Conservation (phyloP, 345 rosid species). For the Citrus trifoliata region DNA sequence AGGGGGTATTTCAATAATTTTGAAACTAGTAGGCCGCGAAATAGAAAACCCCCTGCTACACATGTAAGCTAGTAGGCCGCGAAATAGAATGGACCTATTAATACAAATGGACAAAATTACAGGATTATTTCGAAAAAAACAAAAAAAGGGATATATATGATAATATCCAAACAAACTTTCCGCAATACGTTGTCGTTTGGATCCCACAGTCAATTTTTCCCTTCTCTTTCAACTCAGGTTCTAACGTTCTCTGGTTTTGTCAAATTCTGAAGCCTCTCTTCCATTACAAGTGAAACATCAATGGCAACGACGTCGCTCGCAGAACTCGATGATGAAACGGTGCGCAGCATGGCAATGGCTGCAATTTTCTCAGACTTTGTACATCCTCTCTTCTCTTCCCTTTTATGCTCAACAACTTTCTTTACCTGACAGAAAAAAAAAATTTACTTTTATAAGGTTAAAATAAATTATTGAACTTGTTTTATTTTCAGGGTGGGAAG, state of each 20-base stretch:
- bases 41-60: no score
- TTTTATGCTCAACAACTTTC: neutral
- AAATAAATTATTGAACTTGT: neutral
- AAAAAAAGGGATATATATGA: no score
- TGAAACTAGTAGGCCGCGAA: no score
- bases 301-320: constrained; percentile 41
- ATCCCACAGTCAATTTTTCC: neutral
- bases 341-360: constrained; percentile 85
- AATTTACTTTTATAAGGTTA: neutral
- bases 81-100: neutral
- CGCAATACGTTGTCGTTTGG: neutral
- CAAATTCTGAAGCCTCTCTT: neutral
- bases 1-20: no score
- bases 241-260: neutral
- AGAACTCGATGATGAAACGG: constrained; percentile 64
- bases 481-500: constrained; percentile 62
- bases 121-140: no score
- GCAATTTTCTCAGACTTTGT: constrained; percentile 96
- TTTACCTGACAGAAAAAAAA: neutral
- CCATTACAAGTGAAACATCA: neutral
- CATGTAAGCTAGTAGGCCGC: neutral
- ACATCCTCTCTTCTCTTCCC: constrained; percentile 20
- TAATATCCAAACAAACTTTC: neutral
- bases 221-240: neutral
- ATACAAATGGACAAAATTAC: no score